Evolutionary conservation across 2,329 filamentous ascomycete species (phyloP), one percentile per base, ranked within the genome.

Genomic region (Stylonectria norvegica): DNA sequence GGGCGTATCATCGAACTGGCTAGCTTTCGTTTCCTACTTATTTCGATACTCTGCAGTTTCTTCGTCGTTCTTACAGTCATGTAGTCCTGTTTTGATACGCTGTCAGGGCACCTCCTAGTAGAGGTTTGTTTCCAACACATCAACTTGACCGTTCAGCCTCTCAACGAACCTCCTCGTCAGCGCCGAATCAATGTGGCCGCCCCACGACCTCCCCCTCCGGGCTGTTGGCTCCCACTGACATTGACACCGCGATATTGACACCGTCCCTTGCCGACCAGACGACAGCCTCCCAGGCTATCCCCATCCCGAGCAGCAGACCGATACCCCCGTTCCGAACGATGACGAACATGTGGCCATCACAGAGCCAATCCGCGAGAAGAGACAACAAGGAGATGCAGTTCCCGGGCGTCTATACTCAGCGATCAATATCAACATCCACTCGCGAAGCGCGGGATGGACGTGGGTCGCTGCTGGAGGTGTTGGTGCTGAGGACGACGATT

Each of bases 361-460:
- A 38, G 48, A 42, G 48, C 49, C 20, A 16, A 30, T 44, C 49
- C 49, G 42, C 42, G 43, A 17, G 14, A 22, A 22, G 8, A 36
- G 15, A 34, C 28, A 25, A 37, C 34, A 40, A 27, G 35, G 22
- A 8, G 22, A 37, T 15, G 34, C 14, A 45, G 35, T 34, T 15
- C 8, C 17, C 17, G 11, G 19, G 34, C 20, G 40, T 23, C 9
- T 20, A 4, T 20, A 4, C 19, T 27, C 29, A 33, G 20, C 31
- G 20, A 25, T 14, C 6, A 20, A 28, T 18, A 37, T 5, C 16
- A 17, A 14, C 18, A 2, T 12, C 29, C 17, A 4, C 27, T 36
- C 15, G 23, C 47, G 27, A 42, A 48, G 10, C 20, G 32, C 33
- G n/a, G 35, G 20, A 31, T 4, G 31, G 45, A 49, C 38, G 23